Conservation (phyloP, 2,329 filamentous ascomycete genomes). For the Endocalyx cinctus region DNA sequence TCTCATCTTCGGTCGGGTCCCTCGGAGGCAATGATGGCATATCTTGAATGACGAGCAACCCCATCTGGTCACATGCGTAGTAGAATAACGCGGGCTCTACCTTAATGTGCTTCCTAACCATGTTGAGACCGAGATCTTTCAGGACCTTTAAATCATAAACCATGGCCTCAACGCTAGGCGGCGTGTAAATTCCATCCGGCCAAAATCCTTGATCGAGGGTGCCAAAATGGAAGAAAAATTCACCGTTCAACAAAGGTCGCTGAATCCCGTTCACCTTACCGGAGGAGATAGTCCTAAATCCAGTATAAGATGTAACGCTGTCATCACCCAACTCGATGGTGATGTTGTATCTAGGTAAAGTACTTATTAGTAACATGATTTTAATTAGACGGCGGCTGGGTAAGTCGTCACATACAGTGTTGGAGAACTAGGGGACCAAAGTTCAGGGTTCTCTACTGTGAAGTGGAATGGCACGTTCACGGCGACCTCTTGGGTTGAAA, state of each 20-base stretch:
- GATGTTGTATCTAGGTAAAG: constrained; percentile 51
- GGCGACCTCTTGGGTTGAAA: constrained; percentile 39
- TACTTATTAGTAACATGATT: too few relatives aligned
- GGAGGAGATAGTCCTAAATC: constrained; percentile 59
- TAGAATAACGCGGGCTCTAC: constrained; percentile 54
- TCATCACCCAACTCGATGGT: constrained; percentile 50
- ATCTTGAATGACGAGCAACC: constrained; percentile 64
- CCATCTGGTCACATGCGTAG: constrained; percentile 61
- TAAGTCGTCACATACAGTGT: constrained; percentile 44
- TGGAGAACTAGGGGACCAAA: constrained; percentile 63
- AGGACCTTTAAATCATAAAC: constrained; percentile 59
- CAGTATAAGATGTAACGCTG: constrained; percentile 58
- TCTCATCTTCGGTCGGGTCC: constrained; percentile 37
- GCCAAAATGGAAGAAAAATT: constrained; percentile 64
- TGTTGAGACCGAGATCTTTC: constrained; percentile 65
- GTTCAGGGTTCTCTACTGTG: constrained; percentile 45
- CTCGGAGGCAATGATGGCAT: constrained; percentile 56
- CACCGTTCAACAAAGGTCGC: constrained; percentile 62
- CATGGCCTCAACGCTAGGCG: constrained; percentile 65
- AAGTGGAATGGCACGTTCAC: constrained; percentile 52
- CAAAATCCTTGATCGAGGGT: constrained; percentile 68
- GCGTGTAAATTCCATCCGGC: constrained; percentile 64
- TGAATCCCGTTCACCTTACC: constrained; percentile 53
- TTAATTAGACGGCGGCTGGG: too few relatives aligned
- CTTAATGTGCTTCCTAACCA: constrained; percentile 64